Percentiles rank a stretch among this genome's conserved stretches.
phyloP scores from a whole-genome alignment of 1,284 basidiomycete species.

The Pseudozyma sp. region DNA sequence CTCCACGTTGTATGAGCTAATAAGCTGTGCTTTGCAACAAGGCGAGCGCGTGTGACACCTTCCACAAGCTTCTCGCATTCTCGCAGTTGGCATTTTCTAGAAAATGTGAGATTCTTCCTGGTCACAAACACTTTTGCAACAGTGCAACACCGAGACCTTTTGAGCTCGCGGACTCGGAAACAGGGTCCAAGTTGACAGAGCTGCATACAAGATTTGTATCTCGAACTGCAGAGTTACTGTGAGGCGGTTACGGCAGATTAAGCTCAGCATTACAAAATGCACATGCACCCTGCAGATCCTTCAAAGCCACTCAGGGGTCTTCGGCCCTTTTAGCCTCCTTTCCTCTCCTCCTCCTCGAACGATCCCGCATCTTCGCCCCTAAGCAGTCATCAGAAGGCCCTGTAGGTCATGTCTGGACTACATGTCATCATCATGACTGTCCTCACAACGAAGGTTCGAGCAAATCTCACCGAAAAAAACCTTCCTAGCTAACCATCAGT shows the following conservation, averaged over 20 bases:
- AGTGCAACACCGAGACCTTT: slow-evolving; percentile 1
- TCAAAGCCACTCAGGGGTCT: slow-evolving; percentile 27
- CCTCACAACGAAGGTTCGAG: background rate
- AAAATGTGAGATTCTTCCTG: slow-evolving; percentile 11
- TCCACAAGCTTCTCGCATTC: slow-evolving; percentile 39
- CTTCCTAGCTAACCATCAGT: no score
- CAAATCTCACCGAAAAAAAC: background rate
- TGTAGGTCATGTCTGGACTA: no score
- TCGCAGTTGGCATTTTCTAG: background rate
- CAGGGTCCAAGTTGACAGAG: slow-evolving; percentile 11
- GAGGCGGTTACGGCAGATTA: background rate
- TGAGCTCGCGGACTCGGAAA: slow-evolving; percentile 1
- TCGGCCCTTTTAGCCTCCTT: background rate
- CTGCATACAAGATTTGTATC: background rate
- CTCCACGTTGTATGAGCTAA: slow-evolving; percentile 17
- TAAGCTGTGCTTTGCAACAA: background rate
- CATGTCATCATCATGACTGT: no score
- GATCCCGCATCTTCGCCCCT: background rate
- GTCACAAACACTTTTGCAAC: background rate
- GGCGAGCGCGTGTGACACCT: slow-evolving; percentile 1
- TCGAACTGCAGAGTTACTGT: background rate
- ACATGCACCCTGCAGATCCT: slow-evolving; percentile 31
- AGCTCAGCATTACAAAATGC: slow-evolving; percentile 6
- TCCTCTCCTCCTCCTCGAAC: background rate
- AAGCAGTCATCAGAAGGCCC: no score